Conservation (phyloP, 768 basidiomycete species). For the Stropharia rugosoannulata region DNA sequence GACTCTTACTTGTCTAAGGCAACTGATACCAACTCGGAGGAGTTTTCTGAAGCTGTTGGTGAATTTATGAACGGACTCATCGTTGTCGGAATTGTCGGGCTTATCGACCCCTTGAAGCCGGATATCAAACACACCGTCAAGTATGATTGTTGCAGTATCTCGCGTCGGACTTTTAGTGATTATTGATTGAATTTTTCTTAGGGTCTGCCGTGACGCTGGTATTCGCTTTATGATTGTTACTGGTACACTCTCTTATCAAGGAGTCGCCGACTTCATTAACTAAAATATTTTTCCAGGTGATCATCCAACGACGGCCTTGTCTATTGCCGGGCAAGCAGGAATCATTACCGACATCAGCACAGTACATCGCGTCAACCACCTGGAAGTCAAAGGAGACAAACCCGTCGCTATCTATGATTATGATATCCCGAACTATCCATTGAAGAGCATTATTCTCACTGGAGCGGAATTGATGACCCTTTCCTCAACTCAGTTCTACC, state of each 20-base stretch:
- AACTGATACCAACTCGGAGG: conserved; percentile 34
- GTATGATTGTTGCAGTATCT: conserved; percentile 7
- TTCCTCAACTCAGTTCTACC: conserved; percentile 29
- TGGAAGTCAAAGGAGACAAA: conserved; percentile 25
- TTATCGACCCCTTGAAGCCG: conserved; percentile 58
- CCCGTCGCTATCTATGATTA: conserved; percentile 26
- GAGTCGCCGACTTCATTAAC: conserved; percentile 14
- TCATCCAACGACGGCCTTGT: conserved; percentile 57
- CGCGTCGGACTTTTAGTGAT: neutral
- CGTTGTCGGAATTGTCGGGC: conserved; percentile 57
- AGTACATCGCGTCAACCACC: conserved; percentile 37
- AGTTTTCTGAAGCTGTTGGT: conserved; percentile 38
- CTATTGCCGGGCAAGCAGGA: conserved; percentile 64
- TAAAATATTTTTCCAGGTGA: conserved; percentile 28
- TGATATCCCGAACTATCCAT: conserved; percentile 19
- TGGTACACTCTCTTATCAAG: conserved; percentile 22
- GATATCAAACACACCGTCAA: conserved; percentile 52
- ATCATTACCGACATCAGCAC: conserved; percentile 41
- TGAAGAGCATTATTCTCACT: conserved; percentile 41
- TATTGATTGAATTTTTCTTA: conserved; percentile 4
- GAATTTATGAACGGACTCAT: conserved; percentile 43
- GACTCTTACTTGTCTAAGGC: conserved; percentile 29
- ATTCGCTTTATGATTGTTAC: conserved; percentile 67
- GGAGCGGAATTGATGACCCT: conserved; percentile 37
- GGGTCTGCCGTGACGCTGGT: conserved; percentile 51